Conservation (phyloP, 805 yeast genomes). For the Kurtzmaniella cleridarum region DNA sequence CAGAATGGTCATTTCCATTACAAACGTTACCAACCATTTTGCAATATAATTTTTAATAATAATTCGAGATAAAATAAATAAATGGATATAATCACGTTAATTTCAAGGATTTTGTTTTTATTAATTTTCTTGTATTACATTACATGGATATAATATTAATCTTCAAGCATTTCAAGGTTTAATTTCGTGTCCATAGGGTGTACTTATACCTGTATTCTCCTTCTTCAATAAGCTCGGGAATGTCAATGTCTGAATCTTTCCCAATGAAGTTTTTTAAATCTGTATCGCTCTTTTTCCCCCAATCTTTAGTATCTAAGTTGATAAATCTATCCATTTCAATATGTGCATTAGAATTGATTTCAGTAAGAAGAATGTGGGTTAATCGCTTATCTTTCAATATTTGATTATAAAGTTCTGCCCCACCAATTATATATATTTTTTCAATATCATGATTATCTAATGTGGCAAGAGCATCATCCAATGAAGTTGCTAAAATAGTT, state of each 20-base stretch:
- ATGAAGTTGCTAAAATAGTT: constrained; percentile 22
- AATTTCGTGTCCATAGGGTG: constrained; percentile 48
- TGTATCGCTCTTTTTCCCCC: constrained; percentile 30
- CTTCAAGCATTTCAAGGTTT: background rate
- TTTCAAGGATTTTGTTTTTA: background rate
- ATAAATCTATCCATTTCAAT: constrained; percentile 69
- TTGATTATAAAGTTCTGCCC: constrained; percentile 76
- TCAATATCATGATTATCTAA: constrained; percentile 29
- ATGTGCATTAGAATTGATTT: constrained; percentile 37
- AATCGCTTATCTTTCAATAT: constrained; percentile 41
- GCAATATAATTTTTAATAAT: too few relatives aligned
- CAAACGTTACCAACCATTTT: too few relatives aligned
- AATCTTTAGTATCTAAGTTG: constrained; percentile 24
- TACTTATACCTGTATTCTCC: constrained; percentile 48
- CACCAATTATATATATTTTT: constrained; percentile 82
- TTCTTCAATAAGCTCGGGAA: constrained; percentile 31
- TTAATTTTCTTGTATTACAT: too few relatives aligned
- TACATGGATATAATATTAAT: too few relatives aligned
- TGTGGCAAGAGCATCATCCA: constrained; percentile 15
- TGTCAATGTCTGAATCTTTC: constrained; percentile 10
- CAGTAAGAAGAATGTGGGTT: constrained; percentile 63
- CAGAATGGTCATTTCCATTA: too few relatives aligned
- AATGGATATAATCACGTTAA: background rate
- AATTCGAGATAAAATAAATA: too few relatives aligned
- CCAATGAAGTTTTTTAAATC: constrained; percentile 38